Conservation (phyloP, 1,139 yeast species). For the Magnusiomyces sp. region DNA sequence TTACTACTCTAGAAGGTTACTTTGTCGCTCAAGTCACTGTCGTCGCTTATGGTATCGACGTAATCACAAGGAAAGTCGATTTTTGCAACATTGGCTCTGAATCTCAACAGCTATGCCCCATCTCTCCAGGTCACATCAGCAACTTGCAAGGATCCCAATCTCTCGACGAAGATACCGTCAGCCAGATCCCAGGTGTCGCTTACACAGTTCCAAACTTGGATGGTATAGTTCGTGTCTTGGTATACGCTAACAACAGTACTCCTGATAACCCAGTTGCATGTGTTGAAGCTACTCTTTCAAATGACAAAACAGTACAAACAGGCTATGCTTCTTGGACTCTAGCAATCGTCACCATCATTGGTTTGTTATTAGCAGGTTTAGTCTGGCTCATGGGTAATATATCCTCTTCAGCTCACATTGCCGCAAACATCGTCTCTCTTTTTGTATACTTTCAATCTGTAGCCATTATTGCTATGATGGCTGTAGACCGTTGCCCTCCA, state of each 20-base stretch:
- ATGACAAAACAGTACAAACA: slow-evolving; percentile 92
- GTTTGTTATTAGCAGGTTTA: slow-evolving; percentile 78
- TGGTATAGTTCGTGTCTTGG: slow-evolving; percentile 74
- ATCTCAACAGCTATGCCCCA: slow-evolving; percentile 57
- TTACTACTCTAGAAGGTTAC: slow-evolving; percentile 69
- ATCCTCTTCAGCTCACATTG: slow-evolving; percentile 92
- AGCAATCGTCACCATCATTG: slow-evolving; percentile 84
- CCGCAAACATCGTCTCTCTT: slow-evolving; percentile 86
- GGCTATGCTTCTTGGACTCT: slow-evolving; percentile 95
- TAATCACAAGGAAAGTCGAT: slow-evolving; percentile 46
- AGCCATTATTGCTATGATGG: slow-evolving; percentile 94
- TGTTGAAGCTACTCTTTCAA: slow-evolving; percentile 78
- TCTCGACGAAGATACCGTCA: slow-evolving; percentile 30
- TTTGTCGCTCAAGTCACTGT: slow-evolving; percentile 59
- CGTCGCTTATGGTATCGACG: slow-evolving; percentile 77
- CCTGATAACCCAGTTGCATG: slow-evolving; percentile 59
- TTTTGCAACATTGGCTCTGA: slow-evolving; percentile 43
- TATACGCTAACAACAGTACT: slow-evolving; percentile 37
- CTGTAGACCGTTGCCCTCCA: slow-evolving; percentile 87
- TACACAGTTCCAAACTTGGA: slow-evolving; percentile 90
- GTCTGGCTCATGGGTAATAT: slow-evolving; percentile 85
- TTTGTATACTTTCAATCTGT: slow-evolving; percentile 90
- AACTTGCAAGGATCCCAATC: slow-evolving; percentile 46
- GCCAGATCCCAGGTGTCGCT: slow-evolving; percentile 69
- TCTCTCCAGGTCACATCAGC: slow-evolving; percentile 80